Evolutionary conservation across 169 alveolate genomes (phyloP), one percentile per base, ranked within the genome.

Genomic region (Amoebophrya sp.): DNA sequence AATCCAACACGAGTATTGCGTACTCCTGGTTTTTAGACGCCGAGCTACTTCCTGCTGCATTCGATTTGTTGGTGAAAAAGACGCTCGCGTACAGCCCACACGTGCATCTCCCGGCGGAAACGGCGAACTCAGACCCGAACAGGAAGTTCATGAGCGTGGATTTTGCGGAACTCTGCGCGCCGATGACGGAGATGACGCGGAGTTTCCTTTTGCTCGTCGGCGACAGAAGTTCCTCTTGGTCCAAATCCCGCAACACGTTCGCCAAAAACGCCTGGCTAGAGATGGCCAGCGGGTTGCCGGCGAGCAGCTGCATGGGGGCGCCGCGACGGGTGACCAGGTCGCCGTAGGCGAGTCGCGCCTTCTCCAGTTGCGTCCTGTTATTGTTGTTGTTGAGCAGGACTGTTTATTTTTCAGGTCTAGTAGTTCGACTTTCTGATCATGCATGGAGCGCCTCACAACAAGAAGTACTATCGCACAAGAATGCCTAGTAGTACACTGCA

Each of bases 81-180:
- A 40, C 12, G 7, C 40, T 1, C 12, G 54, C 92, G 39, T 23
- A 39, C 25, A 0, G 77, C 32, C 93, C 93, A 40, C 93, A 77
- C 12, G 93, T 92, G 38, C 93, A 92, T 0, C 93, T 91, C 39
- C 93, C 93, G 0, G 93, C 93, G 0, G 92, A 89, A 7, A 90
- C 89, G 25, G 93, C 93, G 41, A 92, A 92, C 35, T 90, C 93
- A 32, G 92, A 89, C 40, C 93, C 93, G 90, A 92, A 92, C 89
- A 92, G 90, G 90, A 92, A 92, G 90, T 92, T 92, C 93, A 92
- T 89, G 91, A 92, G 66, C 35, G 93, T 92, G 77, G 90, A 41
- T 88, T 92, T 92, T 14, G 93, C 93, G 23, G 40, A 18, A 10
- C 77, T 40, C 77, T 89, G 91, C 41, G 91, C 77, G 91, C 91